These are phyloP conservation scores for Lipomyces orientalis DNA, from an alignment of 805 yeast species.

Conservation along the genomic window DNA sequence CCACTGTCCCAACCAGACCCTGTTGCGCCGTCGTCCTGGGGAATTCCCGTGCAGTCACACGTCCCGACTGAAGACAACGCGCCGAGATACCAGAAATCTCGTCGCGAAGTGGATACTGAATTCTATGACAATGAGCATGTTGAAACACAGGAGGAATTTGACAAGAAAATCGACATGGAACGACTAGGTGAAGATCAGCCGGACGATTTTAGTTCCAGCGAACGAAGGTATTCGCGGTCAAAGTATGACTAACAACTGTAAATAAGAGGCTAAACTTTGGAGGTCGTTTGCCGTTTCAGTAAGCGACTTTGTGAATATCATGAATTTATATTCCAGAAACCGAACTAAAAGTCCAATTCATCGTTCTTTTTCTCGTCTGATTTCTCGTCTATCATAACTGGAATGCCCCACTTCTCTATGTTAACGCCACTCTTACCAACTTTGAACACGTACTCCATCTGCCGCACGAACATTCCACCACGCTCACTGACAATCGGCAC, in stretches of 20 bases:
- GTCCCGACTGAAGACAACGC: conserved; percentile 5
- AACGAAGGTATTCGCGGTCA: conserved; percentile 27
- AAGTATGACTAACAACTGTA: conserved; percentile 29
- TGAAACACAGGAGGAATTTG: conserved; percentile 35
- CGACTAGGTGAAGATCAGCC: conserved; percentile 35
- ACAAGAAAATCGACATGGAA: conserved; percentile 33
- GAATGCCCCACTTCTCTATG: conserved; percentile 95
- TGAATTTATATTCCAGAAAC: background rate
- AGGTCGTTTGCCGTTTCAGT: background rate
- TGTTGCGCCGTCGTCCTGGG: conserved; percentile 26
- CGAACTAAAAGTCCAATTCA: conserved; percentile 16
- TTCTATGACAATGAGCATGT: conserved; percentile 6
- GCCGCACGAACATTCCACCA: conserved; percentile 78
- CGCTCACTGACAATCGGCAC: conserved; percentile 73
- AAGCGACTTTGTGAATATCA: no score
- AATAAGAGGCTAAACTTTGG: background rate
- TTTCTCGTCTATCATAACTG: conserved; percentile 79
- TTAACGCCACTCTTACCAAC: conserved; percentile 84
- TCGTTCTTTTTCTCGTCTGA: conserved; percentile 10
- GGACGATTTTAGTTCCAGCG: conserved; percentile 35
- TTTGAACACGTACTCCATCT: conserved; percentile 82
- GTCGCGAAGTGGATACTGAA: background rate
- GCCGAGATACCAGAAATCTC: conserved; percentile 8
- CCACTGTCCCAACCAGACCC: conserved; percentile 9
- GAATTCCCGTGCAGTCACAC: conserved; percentile 10